These are phyloP conservation scores for Serendipita sp. DNA, from an alignment of 768 basidiomycete genomes.

Conservation along the genomic window DNA sequence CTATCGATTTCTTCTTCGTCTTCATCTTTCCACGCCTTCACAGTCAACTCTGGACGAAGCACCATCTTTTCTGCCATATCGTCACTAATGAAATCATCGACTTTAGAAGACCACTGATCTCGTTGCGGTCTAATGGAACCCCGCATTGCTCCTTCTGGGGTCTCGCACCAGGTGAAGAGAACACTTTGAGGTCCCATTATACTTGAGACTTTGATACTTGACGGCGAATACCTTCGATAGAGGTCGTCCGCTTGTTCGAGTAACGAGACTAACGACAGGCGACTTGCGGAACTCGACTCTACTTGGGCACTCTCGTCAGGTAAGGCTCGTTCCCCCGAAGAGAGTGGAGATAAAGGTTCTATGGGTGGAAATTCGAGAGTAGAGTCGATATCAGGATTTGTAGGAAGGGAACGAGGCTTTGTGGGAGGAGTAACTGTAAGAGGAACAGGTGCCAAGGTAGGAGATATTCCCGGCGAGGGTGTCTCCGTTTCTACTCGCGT, in stretches of 20 bases:
- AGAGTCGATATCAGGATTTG: background rate
- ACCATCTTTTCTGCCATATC: constrained; percentile 47
- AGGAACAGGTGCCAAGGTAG: background rate
- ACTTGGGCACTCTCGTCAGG: too few relatives aligned
- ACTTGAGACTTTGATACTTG: constrained; percentile 31
- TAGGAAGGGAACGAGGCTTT: background rate
- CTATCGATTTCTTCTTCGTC: constrained; percentile 6
- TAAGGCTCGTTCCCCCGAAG: background rate
- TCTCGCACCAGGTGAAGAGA: constrained; percentile 55
- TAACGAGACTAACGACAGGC: constrained; percentile 31
- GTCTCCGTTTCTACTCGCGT: background rate
- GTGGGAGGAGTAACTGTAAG: background rate
- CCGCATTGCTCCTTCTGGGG: constrained; percentile 13
- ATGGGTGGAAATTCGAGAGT: constrained; percentile 1
- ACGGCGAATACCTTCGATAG: constrained; percentile 41
- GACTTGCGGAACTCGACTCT: constrained; percentile 10
- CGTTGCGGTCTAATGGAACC: background rate
- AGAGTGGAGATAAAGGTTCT: background rate
- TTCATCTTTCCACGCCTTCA: constrained; percentile 28
- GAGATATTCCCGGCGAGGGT: background rate
- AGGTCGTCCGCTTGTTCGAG: constrained; percentile 44
- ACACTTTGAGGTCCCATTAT: constrained; percentile 71
- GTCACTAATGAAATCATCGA: constrained; percentile 26
- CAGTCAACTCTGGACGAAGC: constrained; percentile 34
- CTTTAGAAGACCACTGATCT: background rate